Conservation (phyloP, 2,329 filamentous ascomycete species). For the Fusarium napiforme region DNA sequence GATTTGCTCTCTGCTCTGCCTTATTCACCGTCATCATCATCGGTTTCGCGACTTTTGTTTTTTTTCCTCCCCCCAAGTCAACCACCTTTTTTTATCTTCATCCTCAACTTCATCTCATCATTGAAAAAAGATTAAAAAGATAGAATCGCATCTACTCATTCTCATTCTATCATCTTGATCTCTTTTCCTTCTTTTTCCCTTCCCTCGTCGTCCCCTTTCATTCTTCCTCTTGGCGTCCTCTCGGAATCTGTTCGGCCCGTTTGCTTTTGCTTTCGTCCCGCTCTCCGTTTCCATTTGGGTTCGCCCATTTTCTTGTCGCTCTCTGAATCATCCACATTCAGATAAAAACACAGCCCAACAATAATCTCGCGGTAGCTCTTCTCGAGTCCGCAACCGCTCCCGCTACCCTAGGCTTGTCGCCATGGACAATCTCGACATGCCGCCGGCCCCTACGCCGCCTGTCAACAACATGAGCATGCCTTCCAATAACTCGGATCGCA, state of each 20-base stretch:
- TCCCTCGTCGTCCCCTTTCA: conserved; percentile 16
- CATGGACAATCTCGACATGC: conserved; percentile 55
- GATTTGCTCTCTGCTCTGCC: not conserved
- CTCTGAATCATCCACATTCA: conserved; percentile 22
- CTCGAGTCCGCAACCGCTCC: conserved; percentile 39
- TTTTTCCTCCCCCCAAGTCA: not conserved
- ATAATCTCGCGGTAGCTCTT: conserved; percentile 32
- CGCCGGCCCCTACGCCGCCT: conserved; percentile 63
- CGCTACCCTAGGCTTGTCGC: conserved; percentile 30
- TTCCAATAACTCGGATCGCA: conserved; percentile 58
- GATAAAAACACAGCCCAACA: not conserved
- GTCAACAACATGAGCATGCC: conserved; percentile 53
- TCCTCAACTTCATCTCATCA: conserved; percentile 20
- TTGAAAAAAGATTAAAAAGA: conserved; percentile 20
- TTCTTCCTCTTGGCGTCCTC: conserved; percentile 29
- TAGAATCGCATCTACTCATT: conserved; percentile 20
- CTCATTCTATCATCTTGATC: conserved; percentile 7
- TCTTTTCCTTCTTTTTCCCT: not conserved
- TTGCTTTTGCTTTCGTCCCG: conserved; percentile 40
- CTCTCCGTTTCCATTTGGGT: conserved; percentile 38
- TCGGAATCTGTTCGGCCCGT: conserved; percentile 42
- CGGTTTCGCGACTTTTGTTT: conserved; percentile 21
- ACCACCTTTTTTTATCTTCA: not conserved
- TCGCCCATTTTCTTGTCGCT: conserved; percentile 16
- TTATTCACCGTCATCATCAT: conserved; percentile 33